Percentiles rank a stretch among this genome's conserved stretches.
Conservation (phyloP, 2,329 filamentous ascomycete species). For the Fusarium denticulatum region DNA sequence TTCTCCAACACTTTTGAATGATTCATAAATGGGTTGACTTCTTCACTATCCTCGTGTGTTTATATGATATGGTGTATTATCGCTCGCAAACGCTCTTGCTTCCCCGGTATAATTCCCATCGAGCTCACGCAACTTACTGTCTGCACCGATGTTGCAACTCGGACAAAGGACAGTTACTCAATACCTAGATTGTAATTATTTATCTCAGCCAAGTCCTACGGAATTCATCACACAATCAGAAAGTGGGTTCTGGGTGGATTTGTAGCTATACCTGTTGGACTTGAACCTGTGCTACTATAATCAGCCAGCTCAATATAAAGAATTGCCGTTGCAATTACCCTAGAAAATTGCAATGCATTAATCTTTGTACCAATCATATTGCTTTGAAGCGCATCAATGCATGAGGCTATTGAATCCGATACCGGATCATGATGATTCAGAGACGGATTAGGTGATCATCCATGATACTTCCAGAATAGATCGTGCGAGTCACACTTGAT, state of each 20-base stretch:
- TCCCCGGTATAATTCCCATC: no score
- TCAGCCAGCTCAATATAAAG: accelerated
- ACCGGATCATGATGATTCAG: background rate
- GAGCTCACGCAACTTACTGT: no score
- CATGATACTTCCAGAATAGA: background rate
- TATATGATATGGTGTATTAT: no score
- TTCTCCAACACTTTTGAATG: accelerated
- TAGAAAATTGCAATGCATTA: accelerated
- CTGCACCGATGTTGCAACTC: no score
- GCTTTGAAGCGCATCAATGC: accelerated
- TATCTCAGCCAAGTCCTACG: no score
- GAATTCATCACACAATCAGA: no score
- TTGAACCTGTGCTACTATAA: background rate
- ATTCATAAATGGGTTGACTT: accelerated
- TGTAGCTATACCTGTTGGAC: no score
- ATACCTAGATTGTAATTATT: no score
- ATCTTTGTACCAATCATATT: accelerated
- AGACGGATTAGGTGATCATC: background rate
- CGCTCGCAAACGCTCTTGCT: no score
- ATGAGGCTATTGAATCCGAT: background rate
- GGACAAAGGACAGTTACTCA: no score
- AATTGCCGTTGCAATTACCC: accelerated
- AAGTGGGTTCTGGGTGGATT: no score
- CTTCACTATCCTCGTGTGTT: no score
- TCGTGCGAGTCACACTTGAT: background rate